Percentiles rank a stretch among this genome's conserved stretches.
Evolutionary conservation across 2,329 filamentous ascomycete species (phyloP).

Genomic region (Arthroderma uncinatum): DNA sequence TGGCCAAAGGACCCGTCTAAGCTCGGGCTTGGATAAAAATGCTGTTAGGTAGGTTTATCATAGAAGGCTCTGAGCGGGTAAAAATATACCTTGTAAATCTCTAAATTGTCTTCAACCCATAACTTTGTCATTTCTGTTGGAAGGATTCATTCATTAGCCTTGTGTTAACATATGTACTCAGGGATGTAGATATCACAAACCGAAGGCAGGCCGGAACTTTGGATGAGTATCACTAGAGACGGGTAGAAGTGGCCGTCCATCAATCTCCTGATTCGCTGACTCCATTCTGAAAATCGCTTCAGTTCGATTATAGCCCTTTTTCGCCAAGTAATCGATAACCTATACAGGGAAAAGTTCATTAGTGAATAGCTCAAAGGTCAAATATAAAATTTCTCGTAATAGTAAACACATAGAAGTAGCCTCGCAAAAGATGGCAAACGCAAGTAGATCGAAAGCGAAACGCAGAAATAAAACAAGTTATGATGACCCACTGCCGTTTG

Average conservation of each 20-base stretch:
- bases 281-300: slow-evolving; percentile 89
- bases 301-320: slow-evolving; percentile 86
- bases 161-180: not conserved
- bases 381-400: not conserved
- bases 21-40: slow-evolving; percentile 53
- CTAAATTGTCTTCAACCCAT: slow-evolving; percentile 86
- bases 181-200: slow-evolving; percentile 24
- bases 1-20: slow-evolving; percentile 81
- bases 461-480: not conserved
- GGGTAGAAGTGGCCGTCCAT: slow-evolving; percentile 61
- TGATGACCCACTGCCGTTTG: not conserved
- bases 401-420: not conserved
- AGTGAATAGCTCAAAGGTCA: not conserved
- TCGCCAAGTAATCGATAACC: slow-evolving; percentile 87
- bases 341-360: slow-evolving; percentile 4
- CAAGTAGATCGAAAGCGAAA: not conserved
- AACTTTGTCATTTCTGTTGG: slow-evolving; percentile 52
- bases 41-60: slow-evolving; percentile 11
- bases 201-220: slow-evolving; percentile 65
- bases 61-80: not conserved
- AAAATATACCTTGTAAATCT: slow-evolving; percentile 70
- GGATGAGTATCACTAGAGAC: slow-evolving; percentile 61
- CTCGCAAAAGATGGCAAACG: not conserved
- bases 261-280: slow-evolving; percentile 68
- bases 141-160: not conserved